phyloP scores from a whole-genome alignment of 2,329 filamentous ascomycete genomes.

The Fusarium coicis region DNA sequence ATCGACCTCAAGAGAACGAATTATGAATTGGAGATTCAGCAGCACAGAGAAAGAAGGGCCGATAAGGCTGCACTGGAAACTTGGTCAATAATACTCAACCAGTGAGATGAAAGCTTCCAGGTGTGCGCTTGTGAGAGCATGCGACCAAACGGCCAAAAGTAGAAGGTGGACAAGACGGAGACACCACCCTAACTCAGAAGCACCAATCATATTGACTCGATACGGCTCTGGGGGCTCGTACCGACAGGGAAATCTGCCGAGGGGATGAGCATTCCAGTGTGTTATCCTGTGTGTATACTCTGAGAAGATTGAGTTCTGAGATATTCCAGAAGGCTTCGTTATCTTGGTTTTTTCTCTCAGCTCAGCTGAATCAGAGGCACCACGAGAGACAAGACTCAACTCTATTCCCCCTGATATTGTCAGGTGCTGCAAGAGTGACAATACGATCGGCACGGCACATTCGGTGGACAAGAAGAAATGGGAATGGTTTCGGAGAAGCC shows the following conservation, averaged over 20 bases:
- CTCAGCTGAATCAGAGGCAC: conserved; percentile 7
- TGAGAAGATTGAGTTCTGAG: conserved; percentile 7
- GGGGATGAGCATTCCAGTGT: conserved; percentile 38
- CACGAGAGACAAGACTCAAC: conserved; percentile 1
- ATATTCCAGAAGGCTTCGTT: conserved; percentile 47
- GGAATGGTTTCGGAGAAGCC: conserved; percentile 16
- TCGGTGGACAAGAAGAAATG: conserved; percentile 2
- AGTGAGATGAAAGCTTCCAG: conserved; percentile 43
- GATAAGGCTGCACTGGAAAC: conserved; percentile 35
- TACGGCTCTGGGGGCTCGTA: conserved; percentile 40
- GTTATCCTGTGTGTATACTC: neutral
- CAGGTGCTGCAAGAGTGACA: neutral
- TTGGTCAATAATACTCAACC: conserved; percentile 34
- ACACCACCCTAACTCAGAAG: conserved; percentile 44
- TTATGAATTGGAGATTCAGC: conserved; percentile 30
- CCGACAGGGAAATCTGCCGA: conserved; percentile 43
- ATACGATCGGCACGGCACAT: conserved; percentile 1
- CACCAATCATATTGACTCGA: conserved; percentile 48
- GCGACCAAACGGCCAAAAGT: conserved; percentile 49
- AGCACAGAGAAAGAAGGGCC: conserved; percentile 39
- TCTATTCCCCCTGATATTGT: neutral
- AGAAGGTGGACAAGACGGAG: conserved; percentile 51
- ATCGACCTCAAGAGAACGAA: conserved; percentile 9
- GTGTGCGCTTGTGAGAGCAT: conserved; percentile 47
- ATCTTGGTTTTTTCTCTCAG: conserved; percentile 22